A percentile compares a stretch with the other conserved stretches of the same genome.
phyloP scores from a whole-genome alignment of 768 basidiomycete genomes.

The Hysterangium stoloniferum region DNA sequence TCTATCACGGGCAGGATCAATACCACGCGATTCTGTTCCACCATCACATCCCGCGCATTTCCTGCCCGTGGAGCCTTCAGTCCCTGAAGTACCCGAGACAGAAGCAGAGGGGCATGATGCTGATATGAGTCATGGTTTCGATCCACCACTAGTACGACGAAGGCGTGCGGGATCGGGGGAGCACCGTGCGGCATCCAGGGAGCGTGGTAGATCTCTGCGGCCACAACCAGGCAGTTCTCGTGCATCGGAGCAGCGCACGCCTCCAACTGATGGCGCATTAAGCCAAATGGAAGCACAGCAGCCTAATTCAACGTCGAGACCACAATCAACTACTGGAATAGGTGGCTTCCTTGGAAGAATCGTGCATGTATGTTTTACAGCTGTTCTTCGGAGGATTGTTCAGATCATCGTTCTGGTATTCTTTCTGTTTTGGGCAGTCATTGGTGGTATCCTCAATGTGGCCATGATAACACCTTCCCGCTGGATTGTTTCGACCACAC shows the following conservation, averaged over 20 bases:
- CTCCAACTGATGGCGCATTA: background rate
- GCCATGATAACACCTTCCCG: constrained; percentile 41
- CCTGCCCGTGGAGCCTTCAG: constrained; percentile 19
- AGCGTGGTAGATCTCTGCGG: background rate
- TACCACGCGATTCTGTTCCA: constrained; percentile 34
- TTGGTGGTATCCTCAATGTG: constrained; percentile 43
- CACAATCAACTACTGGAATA: constrained; percentile 33
- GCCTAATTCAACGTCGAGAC: background rate
- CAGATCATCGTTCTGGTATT: constrained; percentile 16
- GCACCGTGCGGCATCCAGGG: background rate
- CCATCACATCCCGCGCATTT: constrained; percentile 23
- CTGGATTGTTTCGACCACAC: constrained; percentile 28
- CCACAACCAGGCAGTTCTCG: background rate
- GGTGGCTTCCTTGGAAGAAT: constrained; percentile 37
- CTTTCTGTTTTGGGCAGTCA: constrained; percentile 24
- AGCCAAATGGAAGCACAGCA: background rate
- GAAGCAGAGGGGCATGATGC: constrained; percentile 35
- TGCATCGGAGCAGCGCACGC: background rate
- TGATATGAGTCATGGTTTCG: background rate
- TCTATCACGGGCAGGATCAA: constrained; percentile 29
- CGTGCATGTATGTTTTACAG: constrained; percentile 33
- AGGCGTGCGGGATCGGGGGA: background rate
- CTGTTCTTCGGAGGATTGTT: constrained; percentile 19
- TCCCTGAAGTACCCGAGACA: constrained; percentile 58
- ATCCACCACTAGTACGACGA: background rate